Evolutionary conservation across 2,329 filamentous ascomycete genomes (phyloP).

Genomic region (Peltaster fructicola): DNA sequence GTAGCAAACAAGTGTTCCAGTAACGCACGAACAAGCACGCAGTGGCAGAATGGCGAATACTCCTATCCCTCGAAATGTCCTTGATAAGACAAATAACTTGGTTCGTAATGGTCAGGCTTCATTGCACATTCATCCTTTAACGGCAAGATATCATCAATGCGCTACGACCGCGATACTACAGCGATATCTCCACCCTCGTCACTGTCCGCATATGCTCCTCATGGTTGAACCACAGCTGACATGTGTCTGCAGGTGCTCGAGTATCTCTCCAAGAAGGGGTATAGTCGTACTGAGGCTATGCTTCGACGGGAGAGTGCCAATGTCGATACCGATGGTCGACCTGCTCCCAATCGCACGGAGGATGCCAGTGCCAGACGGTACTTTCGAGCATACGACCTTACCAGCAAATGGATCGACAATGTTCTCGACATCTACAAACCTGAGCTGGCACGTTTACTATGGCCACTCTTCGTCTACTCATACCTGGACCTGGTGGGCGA

Average conservation of each 20-base stretch:
- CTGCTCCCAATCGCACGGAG: slow-evolving; percentile 47
- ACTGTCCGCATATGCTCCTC: slow-evolving; percentile 25
- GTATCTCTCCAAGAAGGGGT: slow-evolving; percentile 89
- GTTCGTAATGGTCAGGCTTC: too few species aligned
- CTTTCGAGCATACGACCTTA: slow-evolving; percentile 42
- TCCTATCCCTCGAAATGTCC: too few species aligned
- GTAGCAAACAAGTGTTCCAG: too few species aligned
- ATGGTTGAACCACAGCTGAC: slow-evolving; percentile 31
- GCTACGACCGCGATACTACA: too few species aligned
- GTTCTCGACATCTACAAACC: slow-evolving; percentile 91
- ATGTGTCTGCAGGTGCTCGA: slow-evolving; percentile 52
- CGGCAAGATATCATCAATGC: too few species aligned
- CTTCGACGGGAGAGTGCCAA: slow-evolving; percentile 80
- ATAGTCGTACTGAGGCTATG: slow-evolving; percentile 79
- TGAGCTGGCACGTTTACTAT: slow-evolving; percentile 71
- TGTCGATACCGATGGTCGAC: slow-evolving; percentile 63
- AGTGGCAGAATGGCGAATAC: too few species aligned
- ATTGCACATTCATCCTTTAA: too few species aligned
- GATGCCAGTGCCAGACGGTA: slow-evolving; percentile 62
- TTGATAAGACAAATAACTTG: too few species aligned
- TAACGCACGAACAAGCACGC: too few species aligned
- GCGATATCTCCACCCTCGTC: slow-evolving; percentile 1
- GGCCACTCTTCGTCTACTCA: slow-evolving; percentile 89
- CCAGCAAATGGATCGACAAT: slow-evolving; percentile 61
- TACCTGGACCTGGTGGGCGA: slow-evolving; percentile 64